Percentiles rank a stretch among this genome's conserved stretches.
Conservation (phyloP, 2,329 filamentous ascomycete genomes). For the Chrysoporthe cubensis region DNA sequence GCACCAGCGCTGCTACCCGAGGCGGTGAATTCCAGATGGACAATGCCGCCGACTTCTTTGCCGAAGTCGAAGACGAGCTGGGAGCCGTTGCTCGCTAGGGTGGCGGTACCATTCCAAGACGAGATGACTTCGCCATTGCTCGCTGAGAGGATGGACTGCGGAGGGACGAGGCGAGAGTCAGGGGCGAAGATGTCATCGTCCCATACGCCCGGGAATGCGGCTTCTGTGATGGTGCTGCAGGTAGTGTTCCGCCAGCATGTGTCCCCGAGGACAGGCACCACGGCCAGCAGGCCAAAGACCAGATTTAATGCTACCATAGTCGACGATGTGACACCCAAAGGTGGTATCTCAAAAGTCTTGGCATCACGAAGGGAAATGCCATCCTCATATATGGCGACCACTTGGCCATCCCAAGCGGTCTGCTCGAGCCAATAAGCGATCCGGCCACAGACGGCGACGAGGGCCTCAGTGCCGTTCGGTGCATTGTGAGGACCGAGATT, state of each 20-base stretch:
- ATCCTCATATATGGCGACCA: conserved; percentile 1
- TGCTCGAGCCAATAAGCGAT: conserved; percentile 16
- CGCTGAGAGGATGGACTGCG: conserved; percentile 46
- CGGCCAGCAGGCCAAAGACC: conserved; percentile 37
- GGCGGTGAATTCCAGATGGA: conserved; percentile 53
- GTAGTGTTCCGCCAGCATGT: conserved; percentile 59
- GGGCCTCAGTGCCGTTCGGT: conserved; percentile 19
- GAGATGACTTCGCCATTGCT: conserved; percentile 38
- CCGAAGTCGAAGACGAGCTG: conserved; percentile 63
- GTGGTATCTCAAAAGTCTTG: neutral
- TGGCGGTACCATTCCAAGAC: conserved; percentile 33
- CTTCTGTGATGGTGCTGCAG: conserved; percentile 53
- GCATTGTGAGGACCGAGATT: conserved; percentile 26
- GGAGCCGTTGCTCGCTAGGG: conserved; percentile 49
- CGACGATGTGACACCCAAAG: neutral
- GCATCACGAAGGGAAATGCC: neutral
- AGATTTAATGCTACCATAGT: conserved; percentile 16
- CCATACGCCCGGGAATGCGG: conserved; percentile 61
- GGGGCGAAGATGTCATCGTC: conserved; percentile 62
- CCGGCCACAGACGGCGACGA: neutral
- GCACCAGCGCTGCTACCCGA: conserved; percentile 40
- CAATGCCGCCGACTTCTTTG: conserved; percentile 59
- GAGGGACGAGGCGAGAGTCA: conserved; percentile 52
- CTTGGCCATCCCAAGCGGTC: neutral
- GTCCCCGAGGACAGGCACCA: conserved; percentile 25